A percentile compares a stretch with the other conserved stretches of the same genome.
Conservation (phyloP, 2,329 filamentous ascomycete genomes). For the Keithomyces neogunnii region DNA sequence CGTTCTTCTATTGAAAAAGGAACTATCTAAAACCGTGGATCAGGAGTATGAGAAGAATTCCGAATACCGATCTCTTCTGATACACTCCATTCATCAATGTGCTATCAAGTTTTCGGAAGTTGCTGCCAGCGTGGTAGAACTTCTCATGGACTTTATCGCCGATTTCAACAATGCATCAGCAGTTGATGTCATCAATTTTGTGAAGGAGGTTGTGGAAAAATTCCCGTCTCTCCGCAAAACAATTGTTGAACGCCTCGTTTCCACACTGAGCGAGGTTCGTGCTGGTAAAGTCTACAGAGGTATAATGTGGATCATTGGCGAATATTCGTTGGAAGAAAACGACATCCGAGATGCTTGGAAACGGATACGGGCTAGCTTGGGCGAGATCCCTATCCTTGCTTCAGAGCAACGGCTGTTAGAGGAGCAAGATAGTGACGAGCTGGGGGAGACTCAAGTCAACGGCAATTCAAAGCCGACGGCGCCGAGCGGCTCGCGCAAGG, state of each 20-base stretch:
- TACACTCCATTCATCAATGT: constrained; percentile 95
- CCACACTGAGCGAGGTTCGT: constrained; percentile 84
- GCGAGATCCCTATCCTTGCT: constrained; percentile 92
- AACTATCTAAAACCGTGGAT: constrained; percentile 93
- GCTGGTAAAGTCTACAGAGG: constrained; percentile 96
- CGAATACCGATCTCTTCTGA: constrained; percentile 89
- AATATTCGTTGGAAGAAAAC: constrained; percentile 88
- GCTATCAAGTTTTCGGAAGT: constrained; percentile 99
- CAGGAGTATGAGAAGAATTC: constrained; percentile 98
- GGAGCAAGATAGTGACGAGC: constrained; percentile 65
- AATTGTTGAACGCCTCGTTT: constrained; percentile 82
- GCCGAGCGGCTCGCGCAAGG: constrained; percentile 78
- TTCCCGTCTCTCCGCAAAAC: constrained; percentile 83
- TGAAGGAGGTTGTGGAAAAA: constrained; percentile 98
- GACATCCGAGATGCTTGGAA: constrained; percentile 97
- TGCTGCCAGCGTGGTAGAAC: constrained; percentile 88
- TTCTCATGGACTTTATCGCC: constrained; percentile 97
- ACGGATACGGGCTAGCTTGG: constrained; percentile 83
- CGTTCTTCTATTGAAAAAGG: constrained; percentile 91
- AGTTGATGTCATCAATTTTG: constrained; percentile 95
- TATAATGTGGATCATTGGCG: constrained; percentile 94
- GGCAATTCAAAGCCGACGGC: constrained; percentile 68
- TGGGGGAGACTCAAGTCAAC: constrained; percentile 61
- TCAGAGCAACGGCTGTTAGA: constrained; percentile 90
- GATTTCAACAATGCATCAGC: constrained; percentile 97